Evolutionary conservation across 257 asterid species (phyloP), one percentile per base, ranked within the genome.

Genomic region (Ilex asprella): DNA sequence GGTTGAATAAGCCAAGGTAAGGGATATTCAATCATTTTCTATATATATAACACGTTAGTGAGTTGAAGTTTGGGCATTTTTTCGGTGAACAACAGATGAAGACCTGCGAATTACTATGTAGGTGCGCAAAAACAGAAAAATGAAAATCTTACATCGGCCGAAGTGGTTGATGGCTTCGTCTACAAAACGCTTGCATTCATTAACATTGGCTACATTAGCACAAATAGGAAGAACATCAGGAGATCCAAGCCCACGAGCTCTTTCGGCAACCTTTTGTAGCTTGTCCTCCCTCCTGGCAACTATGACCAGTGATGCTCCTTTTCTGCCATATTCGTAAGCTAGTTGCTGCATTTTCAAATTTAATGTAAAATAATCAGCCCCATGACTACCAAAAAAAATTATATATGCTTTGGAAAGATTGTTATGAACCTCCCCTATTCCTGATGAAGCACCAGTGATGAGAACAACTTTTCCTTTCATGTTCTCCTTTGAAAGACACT

Each of bases 271-370:
- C 12, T 79, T 76, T 2, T 69, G 64, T 14, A 84, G 87, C 30
- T 73, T 69, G n/a, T 62, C 70, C 52, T 79, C 84, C 60, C 95
- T 67, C 39, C 94, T 64, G 1, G 94, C 94, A 0, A 84, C 73
- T 3, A 87, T 82, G 15, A 76, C 88, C 27, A 82, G 56, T 56
- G 74, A 77, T 46, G 95, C 88, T 59, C 94, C 93, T 57, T 76
- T 75, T 30, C 74, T 70, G 3, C 93, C 93, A 68, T 87, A 87
- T 67, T 87, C 90, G n/a, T 82, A 84, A 5, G 88, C 77, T 32
- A 87, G 62, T 52, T 82, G 66, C 95, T 87, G 44, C 60, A 59
- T 21, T 49, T 30, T 32, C 75, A 35, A 35, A 49, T 11, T 11
- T 49, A 49, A 4, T 11, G 3, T 15, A 7, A 11, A 49, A 12